Evolutionary conservation across 73 alveolate genomes (phyloP).

Genomic region (Symbiodinium natans): DNA sequence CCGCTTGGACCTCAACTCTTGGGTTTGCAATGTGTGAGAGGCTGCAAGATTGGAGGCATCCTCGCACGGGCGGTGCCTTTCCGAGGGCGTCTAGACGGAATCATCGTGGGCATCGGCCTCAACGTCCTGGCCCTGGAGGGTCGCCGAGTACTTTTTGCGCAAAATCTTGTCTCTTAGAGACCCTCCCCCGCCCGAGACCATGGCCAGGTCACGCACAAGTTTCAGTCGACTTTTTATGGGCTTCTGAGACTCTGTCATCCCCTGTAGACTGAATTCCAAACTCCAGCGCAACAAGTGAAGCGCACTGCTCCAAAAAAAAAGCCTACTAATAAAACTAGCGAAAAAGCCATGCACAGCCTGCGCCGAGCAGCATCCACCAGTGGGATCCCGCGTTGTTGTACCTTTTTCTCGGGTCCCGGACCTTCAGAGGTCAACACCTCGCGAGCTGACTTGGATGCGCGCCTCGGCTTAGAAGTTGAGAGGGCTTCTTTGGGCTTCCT

Average conservation of each 20-base stretch:
- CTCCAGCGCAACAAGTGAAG: no score
- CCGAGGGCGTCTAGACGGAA: constrained; percentile 74
- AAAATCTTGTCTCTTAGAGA: no score
- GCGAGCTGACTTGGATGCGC: constrained; percentile 53
- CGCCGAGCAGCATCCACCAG: no score
- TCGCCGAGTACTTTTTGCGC: no score
- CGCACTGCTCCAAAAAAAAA: no score
- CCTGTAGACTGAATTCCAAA: not conserved
- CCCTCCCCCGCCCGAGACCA: no score
- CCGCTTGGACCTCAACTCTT: no score
- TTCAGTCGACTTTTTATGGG: no score
- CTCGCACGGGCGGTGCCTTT: constrained; percentile 89
- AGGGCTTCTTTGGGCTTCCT: not conserved
- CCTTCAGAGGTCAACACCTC: constrained; percentile 49
- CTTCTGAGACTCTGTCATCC: not conserved
- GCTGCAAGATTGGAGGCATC: constrained; percentile 78
- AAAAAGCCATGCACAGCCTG: not conserved
- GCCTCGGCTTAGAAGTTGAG: not conserved
- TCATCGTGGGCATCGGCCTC: constrained; percentile 89
- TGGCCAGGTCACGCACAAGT: no score
- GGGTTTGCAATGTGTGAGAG: not conserved
- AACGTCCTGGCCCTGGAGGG: not conserved
- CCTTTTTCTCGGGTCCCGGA: no score
- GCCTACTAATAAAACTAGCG: no score
- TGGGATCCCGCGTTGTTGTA: no score